Evolutionary conservation across 139 green algal species (phyloP).

Genomic region (Chlamydomonas sphaeroides): DNA sequence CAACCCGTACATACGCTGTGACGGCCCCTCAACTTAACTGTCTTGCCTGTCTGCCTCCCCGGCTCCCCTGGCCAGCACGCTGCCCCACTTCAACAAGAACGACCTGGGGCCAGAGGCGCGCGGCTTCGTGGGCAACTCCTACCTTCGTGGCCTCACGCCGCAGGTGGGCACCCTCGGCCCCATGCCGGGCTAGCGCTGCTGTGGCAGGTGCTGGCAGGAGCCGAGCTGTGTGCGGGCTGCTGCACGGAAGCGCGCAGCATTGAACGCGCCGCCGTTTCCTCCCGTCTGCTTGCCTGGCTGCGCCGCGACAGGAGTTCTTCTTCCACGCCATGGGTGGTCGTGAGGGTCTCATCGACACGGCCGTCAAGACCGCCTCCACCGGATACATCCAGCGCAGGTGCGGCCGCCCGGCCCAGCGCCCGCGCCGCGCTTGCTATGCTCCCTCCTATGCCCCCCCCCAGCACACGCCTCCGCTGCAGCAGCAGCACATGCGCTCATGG

Average conservation of each 20-base stretch:
- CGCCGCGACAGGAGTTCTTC: constrained; percentile 99
- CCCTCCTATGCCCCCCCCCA: too few species aligned
- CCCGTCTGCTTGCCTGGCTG: constrained; percentile 44
- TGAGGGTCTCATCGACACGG: constrained; percentile 99
- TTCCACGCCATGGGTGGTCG: constrained; percentile 99
- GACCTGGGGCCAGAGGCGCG: constrained; percentile 95
- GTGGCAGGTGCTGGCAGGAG: not conserved
- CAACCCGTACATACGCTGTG: too few species aligned
- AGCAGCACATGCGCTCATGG: too few species aligned
- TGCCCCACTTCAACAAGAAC: constrained; percentile 97
- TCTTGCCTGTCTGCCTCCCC: too few species aligned
- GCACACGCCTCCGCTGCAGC: too few species aligned
- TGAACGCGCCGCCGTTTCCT: too few species aligned
- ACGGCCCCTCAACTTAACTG: too few species aligned
- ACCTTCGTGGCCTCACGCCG: constrained; percentile 94
- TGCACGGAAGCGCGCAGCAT: too few species aligned
- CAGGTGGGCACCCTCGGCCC: too few species aligned
- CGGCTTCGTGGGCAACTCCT: constrained; percentile 99
- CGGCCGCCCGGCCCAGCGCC: too few species aligned
- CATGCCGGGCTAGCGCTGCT: constrained; percentile 27
- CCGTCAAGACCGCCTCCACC: constrained; percentile 97
- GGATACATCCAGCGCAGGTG: constrained; percentile 75
- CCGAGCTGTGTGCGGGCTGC: too few species aligned
- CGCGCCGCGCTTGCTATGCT: too few species aligned
- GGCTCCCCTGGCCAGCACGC: constrained; percentile 62